Evolutionary conservation across 345 rosid species (phyloP), one percentile per base, ranked within the genome.

Genomic region (Lenwebbia sp.): DNA sequence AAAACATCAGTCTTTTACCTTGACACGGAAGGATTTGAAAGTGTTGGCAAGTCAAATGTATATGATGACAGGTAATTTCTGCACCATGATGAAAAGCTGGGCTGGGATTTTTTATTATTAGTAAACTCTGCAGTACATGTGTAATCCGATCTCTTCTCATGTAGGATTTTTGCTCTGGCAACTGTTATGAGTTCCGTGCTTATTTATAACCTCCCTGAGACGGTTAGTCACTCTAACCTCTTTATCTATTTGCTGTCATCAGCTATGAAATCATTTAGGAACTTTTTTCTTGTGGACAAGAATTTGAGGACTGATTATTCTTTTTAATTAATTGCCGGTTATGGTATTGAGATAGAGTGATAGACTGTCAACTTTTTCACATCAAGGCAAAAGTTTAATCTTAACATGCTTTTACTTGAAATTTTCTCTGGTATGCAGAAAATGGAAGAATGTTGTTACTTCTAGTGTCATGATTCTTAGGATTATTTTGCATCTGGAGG

Each of bases 1-100:
- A 95, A 90, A 91, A 94, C 98, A 89, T 94, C 99, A 13, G 94
- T 96, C 62, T 92, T 97, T 90, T 97, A 96, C 92, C 98, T 97
- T 70, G 99, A 97, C 86, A 96, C 99, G 1, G 99, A 97, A 90
- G 99, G 99, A 85, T 97, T 97, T 90, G 99, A 97, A 94, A 97
- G 99, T 89, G 74, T 97, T 90, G 99, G 99, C 88, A 97, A 97
- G 93, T 97, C 99, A 26, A 97, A 96, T 89, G 99, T 97, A 51
- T 97, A 97, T 88, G 99, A 97, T 84, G 99, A 97, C 88, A 88
- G 99, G 99, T 97, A 94, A 88, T 50, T 44, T 65, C 76, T 65
- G 76, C 44, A 2, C 76, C 13, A 0, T 0, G 86, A 85, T 51
- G 84, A 82, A 14, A 53, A 75, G 3, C 58, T 65, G 76, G 76